Conservation (phyloP, 2,329 filamentous ascomycete species). For the Aspergillus ochraceoroseus region DNA sequence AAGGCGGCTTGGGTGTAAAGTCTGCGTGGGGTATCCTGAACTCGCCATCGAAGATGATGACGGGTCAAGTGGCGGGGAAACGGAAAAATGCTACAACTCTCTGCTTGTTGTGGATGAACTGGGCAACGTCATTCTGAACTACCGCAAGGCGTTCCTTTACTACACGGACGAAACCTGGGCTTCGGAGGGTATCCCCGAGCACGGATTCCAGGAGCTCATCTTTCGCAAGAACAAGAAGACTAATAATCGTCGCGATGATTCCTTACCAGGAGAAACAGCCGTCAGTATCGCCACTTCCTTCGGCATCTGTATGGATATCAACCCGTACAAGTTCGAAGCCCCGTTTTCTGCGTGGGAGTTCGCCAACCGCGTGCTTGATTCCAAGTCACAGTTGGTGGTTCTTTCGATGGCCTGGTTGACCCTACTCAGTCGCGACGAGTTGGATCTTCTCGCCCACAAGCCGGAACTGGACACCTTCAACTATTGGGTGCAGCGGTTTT, state of each 20-base stretch:
- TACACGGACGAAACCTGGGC: constrained; percentile 65
- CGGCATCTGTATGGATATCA: constrained; percentile 55
- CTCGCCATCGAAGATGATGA: constrained; percentile 22
- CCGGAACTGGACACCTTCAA: constrained; percentile 58
- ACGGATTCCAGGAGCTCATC: constrained; percentile 29
- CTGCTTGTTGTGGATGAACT: constrained; percentile 53
- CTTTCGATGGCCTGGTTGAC: constrained; percentile 63
- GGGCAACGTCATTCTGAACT: constrained; percentile 54
- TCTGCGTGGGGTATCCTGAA: constrained; percentile 63
- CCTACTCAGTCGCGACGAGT: constrained; percentile 46
- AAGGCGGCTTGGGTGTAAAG: constrained; percentile 52
- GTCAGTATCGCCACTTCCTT: constrained; percentile 44
- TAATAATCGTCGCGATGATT: too few species aligned
- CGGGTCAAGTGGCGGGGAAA: constrained; percentile 4
- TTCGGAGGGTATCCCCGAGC: constrained; percentile 44
- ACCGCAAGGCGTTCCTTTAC: constrained; percentile 62
- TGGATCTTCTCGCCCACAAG: constrained; percentile 40
- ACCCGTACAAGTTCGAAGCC: constrained; percentile 58
- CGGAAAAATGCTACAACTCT: constrained; percentile 52
- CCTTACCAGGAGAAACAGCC: constrained; percentile 2
- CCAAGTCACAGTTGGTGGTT: constrained; percentile 50
- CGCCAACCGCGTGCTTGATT: constrained; percentile 50
- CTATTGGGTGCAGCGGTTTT: constrained; percentile 60
- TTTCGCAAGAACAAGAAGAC: constrained; percentile 15
- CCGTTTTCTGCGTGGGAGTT: constrained; percentile 59